A percentile compares a stretch with the other conserved stretches of the same genome.
These are phyloP conservation scores for Antrodiella citrinella DNA, from an alignment of 768 basidiomycete genomes.

Conservation along the genomic window DNA sequence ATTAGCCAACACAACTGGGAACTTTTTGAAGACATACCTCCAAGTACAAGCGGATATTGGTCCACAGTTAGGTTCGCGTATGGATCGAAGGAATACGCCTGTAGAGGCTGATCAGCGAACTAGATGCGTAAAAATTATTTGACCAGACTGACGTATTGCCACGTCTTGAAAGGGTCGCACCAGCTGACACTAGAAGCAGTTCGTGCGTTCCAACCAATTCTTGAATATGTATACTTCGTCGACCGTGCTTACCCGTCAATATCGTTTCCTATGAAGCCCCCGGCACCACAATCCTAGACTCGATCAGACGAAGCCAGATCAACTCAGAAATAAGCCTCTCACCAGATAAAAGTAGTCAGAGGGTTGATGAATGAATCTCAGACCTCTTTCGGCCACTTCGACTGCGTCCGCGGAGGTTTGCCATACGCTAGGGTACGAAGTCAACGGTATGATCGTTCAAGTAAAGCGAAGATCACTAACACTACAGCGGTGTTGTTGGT, in stretches of 20 bases:
- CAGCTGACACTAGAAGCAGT: slow-evolving; percentile 63
- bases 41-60: slow-evolving; percentile 51
- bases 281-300: slow-evolving; percentile 69
- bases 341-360: slow-evolving; percentile 73
- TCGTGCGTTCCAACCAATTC: no score
- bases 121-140: background rate
- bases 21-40: slow-evolving; percentile 35
- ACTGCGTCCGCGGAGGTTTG: slow-evolving; percentile 55
- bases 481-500: slow-evolving; percentile 40
- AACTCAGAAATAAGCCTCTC: background rate
- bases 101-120: slow-evolving; percentile 18
- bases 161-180: slow-evolving; percentile 77
- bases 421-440: slow-evolving; percentile 48
- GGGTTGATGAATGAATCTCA: slow-evolving; percentile 56
- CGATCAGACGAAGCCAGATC: no score
- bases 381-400: slow-evolving; percentile 49
- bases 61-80: slow-evolving; percentile 39
- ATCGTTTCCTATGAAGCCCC: slow-evolving; percentile 56
- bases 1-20: background rate
- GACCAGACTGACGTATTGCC: slow-evolving; percentile 48
- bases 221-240: no score
- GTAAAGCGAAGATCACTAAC: slow-evolving; percentile 22
- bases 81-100: slow-evolving; percentile 68
- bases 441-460: background rate
- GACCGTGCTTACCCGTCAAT: slow-evolving; percentile 22